Percentiles rank a stretch among this genome's conserved stretches.
Conservation (phyloP, 805 yeast species). For the Kodamaea nitidulidarum region DNA sequence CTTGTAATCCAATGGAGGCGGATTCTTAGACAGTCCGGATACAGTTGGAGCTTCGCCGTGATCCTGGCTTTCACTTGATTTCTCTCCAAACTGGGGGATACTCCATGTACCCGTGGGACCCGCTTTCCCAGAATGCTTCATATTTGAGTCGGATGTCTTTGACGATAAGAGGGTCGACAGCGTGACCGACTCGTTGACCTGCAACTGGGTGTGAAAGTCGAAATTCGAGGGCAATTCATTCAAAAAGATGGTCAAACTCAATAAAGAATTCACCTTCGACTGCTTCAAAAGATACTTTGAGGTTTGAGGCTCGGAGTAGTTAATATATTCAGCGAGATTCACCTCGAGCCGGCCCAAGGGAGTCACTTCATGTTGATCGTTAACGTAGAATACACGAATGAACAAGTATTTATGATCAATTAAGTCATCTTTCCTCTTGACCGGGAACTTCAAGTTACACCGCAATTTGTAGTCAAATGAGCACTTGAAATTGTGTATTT, state of each 20-base stretch:
- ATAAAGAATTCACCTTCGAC: constrained; percentile 80
- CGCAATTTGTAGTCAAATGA: constrained; percentile 30
- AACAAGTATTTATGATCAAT: constrained; percentile 42
- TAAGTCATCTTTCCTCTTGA: constrained; percentile 35
- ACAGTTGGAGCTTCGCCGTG: no score
- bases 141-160: not conserved
- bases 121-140: not conserved
- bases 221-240: constrained; percentile 36
- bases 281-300: constrained; percentile 68
- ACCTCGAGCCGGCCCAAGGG: constrained; percentile 64
- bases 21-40: no score
- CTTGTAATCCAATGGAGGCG: no score
- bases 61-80: no score
- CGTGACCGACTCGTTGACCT: constrained; percentile 23
- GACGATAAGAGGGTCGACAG: not conserved
- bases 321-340: constrained; percentile 69
- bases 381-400: constrained; percentile 34
- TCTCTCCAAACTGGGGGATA: not conserved
- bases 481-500: constrained; percentile 39
- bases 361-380: constrained; percentile 23
- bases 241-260: constrained; percentile 55
- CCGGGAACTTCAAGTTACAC: constrained; percentile 38
- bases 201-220: constrained; percentile 42
- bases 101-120: not conserved
- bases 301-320: constrained; percentile 47